phyloP scores from a whole-genome alignment of 441 rosid genomes.

The Mallotus repandus region DNA sequence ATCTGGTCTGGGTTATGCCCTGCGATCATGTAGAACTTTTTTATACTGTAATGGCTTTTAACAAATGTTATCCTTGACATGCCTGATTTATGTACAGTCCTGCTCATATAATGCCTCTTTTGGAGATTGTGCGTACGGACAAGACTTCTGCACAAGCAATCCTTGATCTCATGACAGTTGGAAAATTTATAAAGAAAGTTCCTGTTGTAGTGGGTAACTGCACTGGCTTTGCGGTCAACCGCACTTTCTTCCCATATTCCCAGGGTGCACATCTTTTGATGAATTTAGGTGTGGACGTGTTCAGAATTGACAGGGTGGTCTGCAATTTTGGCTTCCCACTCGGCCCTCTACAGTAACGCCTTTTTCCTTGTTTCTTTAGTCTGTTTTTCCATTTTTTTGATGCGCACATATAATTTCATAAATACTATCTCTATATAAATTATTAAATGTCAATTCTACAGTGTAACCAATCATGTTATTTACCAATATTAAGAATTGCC shows the following conservation, averaged over 20 bases:
- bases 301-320: slow-evolving; percentile 79
- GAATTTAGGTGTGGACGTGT: slow-evolving; percentile 80
- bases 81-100: slow-evolving; percentile 55
- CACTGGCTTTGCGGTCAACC: slow-evolving; percentile 93
- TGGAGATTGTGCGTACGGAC: slow-evolving; percentile 85
- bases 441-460: no score
- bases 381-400: slow-evolving; percentile 17
- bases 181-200: slow-evolving; percentile 82
- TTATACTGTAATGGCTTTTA: not conserved
- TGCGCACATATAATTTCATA: not conserved
- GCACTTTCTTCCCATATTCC: slow-evolving; percentile 83
- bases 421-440: no score
- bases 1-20: slow-evolving; percentile 3
- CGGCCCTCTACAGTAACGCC: slow-evolving; percentile 88
- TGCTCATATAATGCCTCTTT: slow-evolving; percentile 95
- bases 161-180: slow-evolving; percentile 87
- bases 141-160: slow-evolving; percentile 86
- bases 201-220: slow-evolving; percentile 97
- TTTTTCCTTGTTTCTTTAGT: slow-evolving; percentile 28
- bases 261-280: slow-evolving; percentile 73
- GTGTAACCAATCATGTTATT: no score
- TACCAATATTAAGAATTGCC: no score
- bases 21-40: not conserved
- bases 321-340: slow-evolving; percentile 83
- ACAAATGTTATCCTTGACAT: slow-evolving; percentile 17